Evolutionary conservation across 768 basidiomycete species (phyloP), one percentile per base, ranked within the genome.

Genomic region (Russula sp.): DNA sequence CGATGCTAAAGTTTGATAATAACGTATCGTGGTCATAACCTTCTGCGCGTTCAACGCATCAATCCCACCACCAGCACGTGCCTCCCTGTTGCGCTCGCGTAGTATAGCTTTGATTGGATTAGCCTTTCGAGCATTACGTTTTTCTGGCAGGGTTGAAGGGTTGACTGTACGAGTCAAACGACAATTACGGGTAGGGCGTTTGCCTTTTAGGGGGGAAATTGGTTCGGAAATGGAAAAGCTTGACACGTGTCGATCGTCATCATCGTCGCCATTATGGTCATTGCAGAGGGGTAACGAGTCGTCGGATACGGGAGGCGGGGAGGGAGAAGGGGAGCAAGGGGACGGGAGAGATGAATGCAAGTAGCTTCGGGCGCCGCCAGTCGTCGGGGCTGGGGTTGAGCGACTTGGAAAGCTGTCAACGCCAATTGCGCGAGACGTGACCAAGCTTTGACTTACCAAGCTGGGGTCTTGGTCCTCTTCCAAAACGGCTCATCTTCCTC

Each of bases 401-500:
- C 18, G 59, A 14, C 59, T 60, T 49, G 20, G 18, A 40, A 50
- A 16, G 36, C 36, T 22, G 38, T 64, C 48, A 61, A 50, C 24
- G 20, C 51, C n/a, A 0, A n/a, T 38, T 48, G 11, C 22, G 13
- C n/a, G n/a, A 18, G 7, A 48, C 14, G 20, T 11, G 13, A 46
- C 48, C n/a, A 10, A 32, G 22, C 18, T 10, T 56, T n/a, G 13
- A 42, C 64, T 61, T 40, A 61, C 64, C 60, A 10, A 9, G 55
- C 6, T 42, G 40, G 36, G 13, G 18, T 18, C 14, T 52, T 57
- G 32, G 18, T 30, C n/a, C 49, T 52, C 50, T 65, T 65, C 64
- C 59, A 65, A n/a, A 65, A 65, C 1, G 64, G 64, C 24, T 61
- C 55, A 28, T 61, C 60, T 28, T 72, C 71, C 40, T 66, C 67